Evolutionary conservation across 1,284 basidiomycete species (phyloP).

Genomic region (Apiotrichum akiyoshidainum): DNA sequence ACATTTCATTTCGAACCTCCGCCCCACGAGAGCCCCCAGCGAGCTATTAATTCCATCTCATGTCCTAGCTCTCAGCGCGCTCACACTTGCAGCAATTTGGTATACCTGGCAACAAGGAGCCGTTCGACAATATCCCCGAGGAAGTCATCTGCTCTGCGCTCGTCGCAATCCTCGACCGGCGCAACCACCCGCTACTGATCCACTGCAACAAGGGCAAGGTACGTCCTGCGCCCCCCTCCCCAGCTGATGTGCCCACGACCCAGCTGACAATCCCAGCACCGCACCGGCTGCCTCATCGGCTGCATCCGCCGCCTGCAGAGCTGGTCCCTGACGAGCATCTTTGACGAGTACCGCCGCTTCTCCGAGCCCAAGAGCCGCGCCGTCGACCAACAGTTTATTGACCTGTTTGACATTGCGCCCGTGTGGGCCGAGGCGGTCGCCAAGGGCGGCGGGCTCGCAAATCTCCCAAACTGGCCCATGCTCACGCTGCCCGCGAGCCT

Average conservation of each 20-base stretch:
- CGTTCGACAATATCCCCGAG: constrained; percentile 55
- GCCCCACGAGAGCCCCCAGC: neutral
- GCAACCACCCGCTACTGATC: constrained; percentile 58
- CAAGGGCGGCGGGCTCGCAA: constrained; percentile 33
- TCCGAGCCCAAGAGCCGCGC: constrained; percentile 55
- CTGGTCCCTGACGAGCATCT: constrained; percentile 57
- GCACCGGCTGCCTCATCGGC: constrained; percentile 58
- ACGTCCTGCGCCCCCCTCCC: constrained; percentile 15
- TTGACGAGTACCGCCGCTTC: constrained; percentile 58
- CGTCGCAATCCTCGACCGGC: constrained; percentile 55
- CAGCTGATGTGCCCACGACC: too few species aligned
- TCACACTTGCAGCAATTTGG: constrained; percentile 52
- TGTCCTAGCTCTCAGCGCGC: too few species aligned
- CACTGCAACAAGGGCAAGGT: constrained; percentile 62
- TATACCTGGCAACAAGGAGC: constrained; percentile 58
- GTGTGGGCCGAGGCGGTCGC: constrained; percentile 42
- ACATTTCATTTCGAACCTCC: neutral
- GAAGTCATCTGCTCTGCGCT: constrained; percentile 57
- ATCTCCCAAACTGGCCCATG: constrained; percentile 44
- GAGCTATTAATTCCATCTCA: too few species aligned
- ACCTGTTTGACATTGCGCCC: constrained; percentile 49
- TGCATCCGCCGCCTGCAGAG: constrained; percentile 56
- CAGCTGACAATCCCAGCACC: constrained; percentile 45
- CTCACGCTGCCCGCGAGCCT: constrained; percentile 29
- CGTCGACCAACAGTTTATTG: constrained; percentile 59